phyloP scores from a whole-genome alignment of 1,284 basidiomycete genomes.

The Ceratobasidium sp. region DNA sequence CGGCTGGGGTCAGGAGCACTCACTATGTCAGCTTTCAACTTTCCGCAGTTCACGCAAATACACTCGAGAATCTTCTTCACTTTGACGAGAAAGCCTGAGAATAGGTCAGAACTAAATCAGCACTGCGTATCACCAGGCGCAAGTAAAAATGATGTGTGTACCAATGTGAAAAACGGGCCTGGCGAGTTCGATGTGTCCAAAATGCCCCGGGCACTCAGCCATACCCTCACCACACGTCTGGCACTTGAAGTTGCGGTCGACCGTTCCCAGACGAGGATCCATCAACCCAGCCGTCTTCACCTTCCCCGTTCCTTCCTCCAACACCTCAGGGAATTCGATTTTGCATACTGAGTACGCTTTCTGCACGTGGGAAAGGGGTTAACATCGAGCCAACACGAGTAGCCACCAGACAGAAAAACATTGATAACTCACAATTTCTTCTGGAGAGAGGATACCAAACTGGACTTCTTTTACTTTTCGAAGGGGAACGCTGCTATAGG shows the following conservation, averaged over 20 bases:
- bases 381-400: conserved; percentile 42
- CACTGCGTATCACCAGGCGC: too few species aligned
- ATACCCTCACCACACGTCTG: conserved; percentile 99
- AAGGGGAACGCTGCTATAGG: conserved; percentile 92
- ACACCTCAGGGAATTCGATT: conserved; percentile 97
- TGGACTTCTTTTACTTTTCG: conserved; percentile 97
- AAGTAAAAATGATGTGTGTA: conserved; percentile 54
- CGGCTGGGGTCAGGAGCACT: conserved; percentile 68
- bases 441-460: conserved; percentile 99
- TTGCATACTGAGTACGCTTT: conserved; percentile 98
- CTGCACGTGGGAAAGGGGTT: conserved; percentile 58
- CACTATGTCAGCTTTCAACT: conserved; percentile 95
- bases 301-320: conserved; percentile 91
- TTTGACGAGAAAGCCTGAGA: conserved; percentile 93
- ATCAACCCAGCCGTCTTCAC: conserved; percentile 94
- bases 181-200: conserved; percentile 98
- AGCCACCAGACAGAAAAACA: conserved; percentile 42
- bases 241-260: conserved; percentile 99
- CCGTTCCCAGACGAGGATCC: conserved; percentile 97
- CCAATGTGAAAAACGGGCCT: conserved; percentile 97
- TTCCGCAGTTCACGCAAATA: conserved; percentile 98
- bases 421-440: conserved; percentile 87
- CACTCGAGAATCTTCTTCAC: conserved; percentile 99
- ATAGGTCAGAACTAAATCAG: conserved; percentile 9
- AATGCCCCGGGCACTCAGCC: conserved; percentile 98